These are phyloP conservation scores for Tillandsia fasciculata DNA, from an alignment of 176 grass and related monocot species.

Conservation along the genomic window DNA sequence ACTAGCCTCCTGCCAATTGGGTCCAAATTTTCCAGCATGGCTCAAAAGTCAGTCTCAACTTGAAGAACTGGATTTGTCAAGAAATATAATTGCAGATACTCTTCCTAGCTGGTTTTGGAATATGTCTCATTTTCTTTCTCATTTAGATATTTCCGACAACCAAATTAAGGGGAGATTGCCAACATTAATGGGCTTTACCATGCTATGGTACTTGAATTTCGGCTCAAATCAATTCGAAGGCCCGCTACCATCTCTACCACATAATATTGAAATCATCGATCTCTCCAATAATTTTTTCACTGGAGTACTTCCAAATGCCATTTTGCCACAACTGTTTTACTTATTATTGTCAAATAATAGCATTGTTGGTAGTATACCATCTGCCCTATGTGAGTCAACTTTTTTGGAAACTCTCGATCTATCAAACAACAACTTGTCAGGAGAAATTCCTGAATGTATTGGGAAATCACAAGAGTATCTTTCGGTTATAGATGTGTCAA, in stretches of 20 bases:
- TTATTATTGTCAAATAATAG: too few relatives aligned
- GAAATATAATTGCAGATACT: background rate
- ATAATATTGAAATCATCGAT: background rate
- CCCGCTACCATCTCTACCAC: background rate
- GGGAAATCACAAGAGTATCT: background rate
- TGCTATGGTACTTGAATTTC: background rate
- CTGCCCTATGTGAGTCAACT: too few relatives aligned
- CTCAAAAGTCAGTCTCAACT: conserved; percentile 2
- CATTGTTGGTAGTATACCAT: too few relatives aligned
- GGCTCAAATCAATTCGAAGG: conserved; percentile 3
- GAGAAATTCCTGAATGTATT: background rate
- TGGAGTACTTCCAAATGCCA: too few relatives aligned
- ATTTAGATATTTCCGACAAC: conserved; percentile 21
- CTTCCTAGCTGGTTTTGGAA: conserved; percentile 32
- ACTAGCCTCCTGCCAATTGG: conserved; percentile 8
- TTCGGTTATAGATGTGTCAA: conserved; percentile 22
- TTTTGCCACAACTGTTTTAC: too few relatives aligned
- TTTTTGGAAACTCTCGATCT: background rate
- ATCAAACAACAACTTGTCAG: too few relatives aligned
- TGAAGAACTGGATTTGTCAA: background rate
- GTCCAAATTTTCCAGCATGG: conserved; percentile 27
- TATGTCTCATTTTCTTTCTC: background rate
- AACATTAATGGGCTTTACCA: background rate
- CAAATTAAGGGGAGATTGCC: background rate
- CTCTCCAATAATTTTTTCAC: background rate